Conservation (phyloP, 1,139 yeast genomes). For the Scheffersomyces insectosa region DNA sequence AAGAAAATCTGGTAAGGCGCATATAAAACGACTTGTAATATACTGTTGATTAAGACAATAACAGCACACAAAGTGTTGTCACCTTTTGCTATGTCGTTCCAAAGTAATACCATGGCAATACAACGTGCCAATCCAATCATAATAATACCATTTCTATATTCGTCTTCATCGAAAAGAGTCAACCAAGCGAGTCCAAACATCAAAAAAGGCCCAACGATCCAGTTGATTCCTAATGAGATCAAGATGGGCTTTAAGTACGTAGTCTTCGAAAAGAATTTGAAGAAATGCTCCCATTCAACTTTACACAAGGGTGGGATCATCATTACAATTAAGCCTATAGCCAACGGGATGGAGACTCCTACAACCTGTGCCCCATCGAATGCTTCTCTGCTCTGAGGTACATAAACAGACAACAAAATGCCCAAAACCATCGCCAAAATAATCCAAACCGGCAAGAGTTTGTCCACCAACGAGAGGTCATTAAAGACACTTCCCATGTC, state of each 20-base stretch:
- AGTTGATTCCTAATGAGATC: conserved; percentile 48
- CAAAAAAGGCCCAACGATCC: conserved; percentile 58
- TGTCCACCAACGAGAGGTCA: conserved; percentile 23
- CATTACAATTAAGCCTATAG: conserved; percentile 56
- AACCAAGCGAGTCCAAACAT: conserved; percentile 64
- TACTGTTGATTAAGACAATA: conserved; percentile 51
- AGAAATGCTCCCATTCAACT: conserved; percentile 48
- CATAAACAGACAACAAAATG: conserved; percentile 32
- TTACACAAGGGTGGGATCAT: conserved; percentile 61
- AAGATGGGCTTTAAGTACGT: conserved; percentile 32
- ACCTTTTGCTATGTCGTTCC: conserved; percentile 61
- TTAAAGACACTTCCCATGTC: conserved; percentile 3
- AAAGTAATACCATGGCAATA: conserved; percentile 64
- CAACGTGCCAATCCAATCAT: conserved; percentile 64
- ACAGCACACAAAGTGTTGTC: conserved; percentile 54
- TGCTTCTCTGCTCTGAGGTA: conserved; percentile 28
- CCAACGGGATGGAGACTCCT: conserved; percentile 46
- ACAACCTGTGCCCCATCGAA: conserved; percentile 27
- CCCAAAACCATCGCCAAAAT: conserved; percentile 31
- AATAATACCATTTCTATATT: conserved; percentile 54
- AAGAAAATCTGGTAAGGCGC: conserved; percentile 56
- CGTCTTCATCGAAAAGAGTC: conserved; percentile 47
- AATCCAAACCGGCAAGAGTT: conserved; percentile 29
- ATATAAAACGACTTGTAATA: conserved; percentile 53
- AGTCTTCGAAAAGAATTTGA: conserved; percentile 15